Conservation (phyloP, 2,329 filamentous ascomycete species). For the Ascosphaera pollenicola region DNA sequence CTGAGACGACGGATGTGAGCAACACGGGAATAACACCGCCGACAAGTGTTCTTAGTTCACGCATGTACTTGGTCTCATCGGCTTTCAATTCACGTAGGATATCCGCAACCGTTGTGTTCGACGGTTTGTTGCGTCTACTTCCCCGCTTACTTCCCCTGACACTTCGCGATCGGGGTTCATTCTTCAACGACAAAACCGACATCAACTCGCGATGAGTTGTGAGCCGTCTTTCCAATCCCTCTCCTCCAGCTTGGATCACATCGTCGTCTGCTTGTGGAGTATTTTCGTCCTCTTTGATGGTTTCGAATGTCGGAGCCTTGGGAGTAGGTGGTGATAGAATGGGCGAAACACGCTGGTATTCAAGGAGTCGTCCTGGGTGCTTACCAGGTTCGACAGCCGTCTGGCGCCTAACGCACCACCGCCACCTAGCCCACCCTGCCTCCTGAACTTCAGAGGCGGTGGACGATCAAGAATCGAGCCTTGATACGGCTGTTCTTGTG, state of each 20-base stretch:
- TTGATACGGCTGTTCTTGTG: background rate
- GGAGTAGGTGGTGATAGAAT: background rate
- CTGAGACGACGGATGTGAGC: conserved; percentile 59
- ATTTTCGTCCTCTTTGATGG: background rate
- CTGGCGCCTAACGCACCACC: background rate
- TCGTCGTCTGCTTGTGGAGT: background rate
- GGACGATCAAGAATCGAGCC: conserved; percentile 1
- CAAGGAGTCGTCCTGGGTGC: background rate
- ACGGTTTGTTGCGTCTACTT: conserved; percentile 40
- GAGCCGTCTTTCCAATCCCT: conserved; percentile 44
- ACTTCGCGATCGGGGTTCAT: conserved; percentile 13
- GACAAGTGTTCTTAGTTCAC: conserved; percentile 79
- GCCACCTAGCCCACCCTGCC: background rate
- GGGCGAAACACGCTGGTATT: background rate
- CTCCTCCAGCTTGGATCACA: background rate
- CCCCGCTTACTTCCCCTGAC: conserved; percentile 12
- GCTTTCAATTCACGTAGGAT: conserved; percentile 58
- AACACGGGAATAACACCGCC: conserved; percentile 90
- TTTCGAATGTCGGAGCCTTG: background rate
- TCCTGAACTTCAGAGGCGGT: background rate
- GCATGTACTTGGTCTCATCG: conserved; percentile 72
- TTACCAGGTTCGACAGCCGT: background rate
- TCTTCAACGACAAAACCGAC: conserved; percentile 56
- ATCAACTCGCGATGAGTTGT: conserved; percentile 89
- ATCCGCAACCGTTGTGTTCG: conserved; percentile 48